phyloP scores from a whole-genome alignment of 2,329 filamentous ascomycete genomes.

The Metarhizium brunneum region DNA sequence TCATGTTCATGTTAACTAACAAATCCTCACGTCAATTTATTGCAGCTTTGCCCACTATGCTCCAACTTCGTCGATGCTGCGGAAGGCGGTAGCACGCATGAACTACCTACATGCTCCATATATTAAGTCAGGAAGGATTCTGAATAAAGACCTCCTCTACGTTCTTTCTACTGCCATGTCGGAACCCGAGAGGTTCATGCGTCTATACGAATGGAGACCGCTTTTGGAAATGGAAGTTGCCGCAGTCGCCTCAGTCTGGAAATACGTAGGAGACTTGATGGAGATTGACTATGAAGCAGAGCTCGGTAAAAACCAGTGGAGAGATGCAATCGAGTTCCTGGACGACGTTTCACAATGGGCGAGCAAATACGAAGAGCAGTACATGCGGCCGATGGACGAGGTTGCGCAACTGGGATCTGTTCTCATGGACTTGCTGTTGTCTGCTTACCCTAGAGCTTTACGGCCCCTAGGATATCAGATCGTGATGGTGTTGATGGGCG shows the following conservation, averaged over 20 bases:
- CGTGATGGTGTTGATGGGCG: slow-evolving; percentile 53
- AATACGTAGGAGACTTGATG: slow-evolving; percentile 61
- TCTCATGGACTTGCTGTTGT: slow-evolving; percentile 52
- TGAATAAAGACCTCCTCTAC: slow-evolving; percentile 28
- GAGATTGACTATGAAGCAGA: slow-evolving; percentile 42
- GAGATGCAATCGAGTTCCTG: slow-evolving; percentile 41
- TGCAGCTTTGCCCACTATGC: slow-evolving; percentile 20
- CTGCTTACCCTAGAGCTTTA: slow-evolving; percentile 38
- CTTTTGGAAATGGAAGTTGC: slow-evolving; percentile 60
- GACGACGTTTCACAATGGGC: slow-evolving; percentile 39
- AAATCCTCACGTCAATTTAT: not conserved
- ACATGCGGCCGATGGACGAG: slow-evolving; percentile 44
- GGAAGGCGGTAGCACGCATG: slow-evolving; percentile 29
- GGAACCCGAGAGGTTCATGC: slow-evolving; percentile 56
- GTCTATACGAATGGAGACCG: slow-evolving; percentile 59
- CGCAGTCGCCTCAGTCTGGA: slow-evolving; percentile 61
- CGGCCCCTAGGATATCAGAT: slow-evolving; percentile 38
- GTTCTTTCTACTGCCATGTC: slow-evolving; percentile 49
- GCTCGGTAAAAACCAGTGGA: slow-evolving; percentile 30
- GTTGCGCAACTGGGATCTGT: slow-evolving; percentile 47
- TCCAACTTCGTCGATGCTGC: slow-evolving; percentile 18
- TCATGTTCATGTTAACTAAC: not conserved
- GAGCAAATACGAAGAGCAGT: slow-evolving; percentile 45
- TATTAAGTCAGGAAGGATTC: slow-evolving; percentile 24
- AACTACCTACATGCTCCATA: slow-evolving; percentile 29